Base-by-base conservation (phyloP, 1,139 yeast genomes). In the Zygosaccharomyces pseudobailii region DNA sequence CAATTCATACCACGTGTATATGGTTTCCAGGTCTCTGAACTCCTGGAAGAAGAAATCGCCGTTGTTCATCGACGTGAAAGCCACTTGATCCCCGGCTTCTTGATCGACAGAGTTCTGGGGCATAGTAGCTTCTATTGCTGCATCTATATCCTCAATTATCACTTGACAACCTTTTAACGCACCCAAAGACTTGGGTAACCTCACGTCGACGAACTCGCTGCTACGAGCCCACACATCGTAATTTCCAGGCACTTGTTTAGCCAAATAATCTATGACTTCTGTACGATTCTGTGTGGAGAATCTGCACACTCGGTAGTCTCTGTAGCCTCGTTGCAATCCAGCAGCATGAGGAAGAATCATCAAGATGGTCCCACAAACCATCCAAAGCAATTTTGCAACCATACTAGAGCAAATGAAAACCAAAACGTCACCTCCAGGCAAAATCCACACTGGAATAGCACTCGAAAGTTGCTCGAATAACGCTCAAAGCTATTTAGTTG, bases 1-100 rank as follows among this genome's bases (percentile, higher is more conserved):
- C 25, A 82, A 62, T 36, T 78, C 81, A 56, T 84, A 71, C 95
- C 95, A 88, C 1, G 82, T 71, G 57, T 85, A 73, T 30, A 89
- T 83, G 5, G 88, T 76, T 31, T 78, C 78, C 52, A 87, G 69
- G 19, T 85, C 80, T 51, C 92, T 74, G 66, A 80, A 89, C 41
- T 82, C 83, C 54, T 75, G 76, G 67, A 88, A 88, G 63, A 88
- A 88, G 20, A 69, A 55, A 10, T 69, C 67, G 7, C 44, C 37
- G 19, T 40, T 35, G 21, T 42, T 40, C 4, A 42, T 40, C 5
- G 27, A 38, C n/a, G 43, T 28, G 30, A 42, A 45, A 5, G 40
- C 24, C 4, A 36, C 38, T 30, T 48, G 43, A 54, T 80, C 84
- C 17, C 17, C 2, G 17, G 17, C 17, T 53, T 62, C 75, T 0